Percentiles rank a stretch among this genome's conserved stretches.
phyloP scores from a whole-genome alignment of 2,329 filamentous ascomycete species.

The Penicillium sp. region DNA sequence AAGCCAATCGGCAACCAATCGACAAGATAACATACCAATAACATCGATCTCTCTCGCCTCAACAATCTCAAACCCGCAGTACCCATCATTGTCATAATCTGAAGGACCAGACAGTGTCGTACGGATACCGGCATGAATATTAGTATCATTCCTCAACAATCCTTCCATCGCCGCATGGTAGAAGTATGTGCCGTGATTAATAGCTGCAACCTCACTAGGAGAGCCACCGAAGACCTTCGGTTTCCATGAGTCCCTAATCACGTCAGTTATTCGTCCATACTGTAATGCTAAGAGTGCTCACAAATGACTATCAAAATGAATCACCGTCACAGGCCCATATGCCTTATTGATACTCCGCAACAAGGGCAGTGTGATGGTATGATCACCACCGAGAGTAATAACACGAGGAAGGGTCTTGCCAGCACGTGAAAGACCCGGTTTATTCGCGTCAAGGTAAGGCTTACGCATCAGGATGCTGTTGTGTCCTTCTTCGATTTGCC shows the following conservation, averaged over 20 bases:
- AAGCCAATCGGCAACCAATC: too few species aligned
- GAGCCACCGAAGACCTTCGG: constrained; percentile 81
- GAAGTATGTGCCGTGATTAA: constrained; percentile 81
- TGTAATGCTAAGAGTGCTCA: constrained; percentile 16
- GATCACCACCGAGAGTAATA: constrained; percentile 58
- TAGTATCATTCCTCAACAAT: constrained; percentile 68
- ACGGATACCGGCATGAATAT: constrained; percentile 79
- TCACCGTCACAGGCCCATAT: constrained; percentile 59
- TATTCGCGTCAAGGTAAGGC: constrained; percentile 53
- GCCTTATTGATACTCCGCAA: constrained; percentile 53
- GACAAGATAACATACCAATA: too few species aligned
- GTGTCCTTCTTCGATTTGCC: constrained; percentile 80
- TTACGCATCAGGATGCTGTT: constrained; percentile 46
- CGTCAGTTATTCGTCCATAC: too few species aligned
- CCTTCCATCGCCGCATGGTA: constrained; percentile 73
- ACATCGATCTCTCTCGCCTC: too few species aligned
- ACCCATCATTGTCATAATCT: constrained; percentile 78
- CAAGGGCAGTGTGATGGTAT: constrained; percentile 42
- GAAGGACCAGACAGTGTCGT: constrained; percentile 69
- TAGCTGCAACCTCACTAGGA: constrained; percentile 62
- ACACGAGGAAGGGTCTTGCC: constrained; percentile 70
- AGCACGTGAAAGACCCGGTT: constrained; percentile 59
- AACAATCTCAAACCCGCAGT: constrained; percentile 64
- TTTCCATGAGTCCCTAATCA: constrained; percentile 36
- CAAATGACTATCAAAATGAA: constrained; percentile 56